These are phyloP conservation scores for Phytophthora citrophthora DNA, from an alignment of 352 stramenopile species.

Conservation along the genomic window DNA sequence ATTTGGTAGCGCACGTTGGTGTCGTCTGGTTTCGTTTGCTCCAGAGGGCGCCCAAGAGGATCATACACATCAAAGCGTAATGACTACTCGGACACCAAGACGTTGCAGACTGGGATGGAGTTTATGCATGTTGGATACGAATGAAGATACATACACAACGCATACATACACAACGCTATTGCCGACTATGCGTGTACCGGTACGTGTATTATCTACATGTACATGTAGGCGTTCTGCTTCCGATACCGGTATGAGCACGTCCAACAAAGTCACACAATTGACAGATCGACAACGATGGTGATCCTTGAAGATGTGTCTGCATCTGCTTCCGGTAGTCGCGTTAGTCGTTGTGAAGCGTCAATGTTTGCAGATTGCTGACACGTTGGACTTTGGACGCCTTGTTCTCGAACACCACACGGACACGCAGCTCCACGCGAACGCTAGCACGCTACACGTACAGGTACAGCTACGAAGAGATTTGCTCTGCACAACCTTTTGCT, in stretches of 20 bases:
- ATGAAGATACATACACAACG: too few species aligned
- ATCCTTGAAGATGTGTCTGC: constrained; percentile 11
- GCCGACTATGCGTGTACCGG: too few species aligned
- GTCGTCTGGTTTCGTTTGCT: neutral
- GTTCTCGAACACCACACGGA: constrained; percentile 1
- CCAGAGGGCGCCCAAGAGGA: neutral
- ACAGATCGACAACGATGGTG: neutral
- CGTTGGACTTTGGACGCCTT: neutral
- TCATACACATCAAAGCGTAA: too few species aligned
- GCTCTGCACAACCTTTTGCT: neutral
- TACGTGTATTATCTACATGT: neutral
- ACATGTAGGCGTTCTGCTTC: too few species aligned
- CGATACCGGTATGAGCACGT: too few species aligned
- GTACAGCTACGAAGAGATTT: neutral
- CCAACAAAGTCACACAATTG: neutral
- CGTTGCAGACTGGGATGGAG: too few species aligned
- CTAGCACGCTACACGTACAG: too few species aligned
- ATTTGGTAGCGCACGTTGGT: neutral
- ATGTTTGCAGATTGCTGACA: neutral
- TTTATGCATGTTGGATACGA: too few species aligned
- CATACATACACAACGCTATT: too few species aligned
- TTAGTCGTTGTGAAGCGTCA: constrained; percentile 1
- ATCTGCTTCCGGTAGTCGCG: constrained; percentile 4
- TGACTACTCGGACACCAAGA: too few species aligned
- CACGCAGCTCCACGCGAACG: neutral